These are phyloP conservation scores for Mychonastes homosphaera DNA, from an alignment of 139 green algal genomes.

Conservation along the genomic window DNA sequence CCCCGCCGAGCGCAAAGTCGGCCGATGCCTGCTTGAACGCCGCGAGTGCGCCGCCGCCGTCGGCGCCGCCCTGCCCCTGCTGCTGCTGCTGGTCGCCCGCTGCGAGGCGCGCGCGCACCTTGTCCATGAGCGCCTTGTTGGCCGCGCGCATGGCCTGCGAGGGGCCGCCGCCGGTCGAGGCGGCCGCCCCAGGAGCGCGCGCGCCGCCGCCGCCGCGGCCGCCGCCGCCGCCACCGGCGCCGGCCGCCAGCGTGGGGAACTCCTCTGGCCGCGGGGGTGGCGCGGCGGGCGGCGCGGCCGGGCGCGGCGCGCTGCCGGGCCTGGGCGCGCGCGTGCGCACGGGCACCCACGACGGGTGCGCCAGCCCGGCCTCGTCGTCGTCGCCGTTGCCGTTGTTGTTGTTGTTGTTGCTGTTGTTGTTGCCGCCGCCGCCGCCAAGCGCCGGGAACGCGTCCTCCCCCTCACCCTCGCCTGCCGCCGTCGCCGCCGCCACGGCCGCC, in stretches of 20 bases:
- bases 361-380: not conserved
- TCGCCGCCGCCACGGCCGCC: not conserved
- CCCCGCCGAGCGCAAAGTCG: too few relatives aligned
- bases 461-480: not conserved
- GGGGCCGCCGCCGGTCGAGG: conserved; percentile 26
- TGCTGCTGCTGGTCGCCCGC: too few relatives aligned
- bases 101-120: too few relatives aligned
- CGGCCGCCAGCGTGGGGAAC: conserved; percentile 25
- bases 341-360: not conserved
- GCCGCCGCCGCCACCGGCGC: not conserved
- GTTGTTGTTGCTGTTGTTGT: conserved; percentile 4
- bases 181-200: conserved; percentile 5
- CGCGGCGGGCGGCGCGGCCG: not conserved
- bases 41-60: too few relatives aligned
- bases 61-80: too few relatives aligned
- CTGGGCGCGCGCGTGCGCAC: not conserved
- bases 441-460: not conserved
- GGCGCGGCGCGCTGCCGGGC: not conserved
- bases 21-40: conserved; percentile 16
- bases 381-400: conserved; percentile 6
- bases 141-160: conserved; percentile 49
- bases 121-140: conserved; percentile 55
- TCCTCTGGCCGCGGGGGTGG: conserved; percentile 4
- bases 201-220: not conserved
- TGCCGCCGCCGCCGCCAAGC: not conserved